These are phyloP conservation scores for Pichia californica DNA, from an alignment of 805 yeast species.

Conservation along the genomic window DNA sequence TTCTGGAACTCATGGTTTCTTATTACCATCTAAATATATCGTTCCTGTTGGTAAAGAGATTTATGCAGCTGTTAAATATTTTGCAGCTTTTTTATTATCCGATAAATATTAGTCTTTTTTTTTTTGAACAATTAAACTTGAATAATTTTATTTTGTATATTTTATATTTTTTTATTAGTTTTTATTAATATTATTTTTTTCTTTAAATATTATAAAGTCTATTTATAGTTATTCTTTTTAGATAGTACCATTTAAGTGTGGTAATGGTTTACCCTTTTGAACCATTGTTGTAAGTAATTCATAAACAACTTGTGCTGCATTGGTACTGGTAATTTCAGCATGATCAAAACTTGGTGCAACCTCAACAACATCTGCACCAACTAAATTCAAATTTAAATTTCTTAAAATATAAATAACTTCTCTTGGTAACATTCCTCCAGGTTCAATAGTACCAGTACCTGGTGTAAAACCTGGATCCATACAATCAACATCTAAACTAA, in stretches of 20 bases:
- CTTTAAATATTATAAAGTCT: neutral
- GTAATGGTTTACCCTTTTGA: slow-evolving; percentile 35
- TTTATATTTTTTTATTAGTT: too few species aligned
- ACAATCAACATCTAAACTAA: slow-evolving; percentile 71
- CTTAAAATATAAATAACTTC: slow-evolving; percentile 45
- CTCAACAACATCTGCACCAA: slow-evolving; percentile 53
- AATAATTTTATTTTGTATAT: too few species aligned
- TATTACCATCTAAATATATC: slow-evolving; percentile 64
- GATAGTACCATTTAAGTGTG: slow-evolving; percentile 7
- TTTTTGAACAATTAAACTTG: too few species aligned
- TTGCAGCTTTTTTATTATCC: slow-evolving; percentile 45
- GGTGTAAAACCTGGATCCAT: slow-evolving; percentile 53
- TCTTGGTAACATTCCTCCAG: slow-evolving; percentile 54
- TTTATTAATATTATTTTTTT: neutral
- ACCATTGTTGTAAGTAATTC: slow-evolving; percentile 75
- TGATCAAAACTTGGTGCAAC: slow-evolving; percentile 60
- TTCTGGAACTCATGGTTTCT: slow-evolving; percentile 75
- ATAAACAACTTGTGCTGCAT: slow-evolving; percentile 65
- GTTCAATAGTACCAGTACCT: slow-evolving; percentile 55
- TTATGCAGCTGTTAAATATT: slow-evolving; percentile 58
- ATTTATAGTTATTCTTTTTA: neutral
- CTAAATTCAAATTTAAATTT: slow-evolving; percentile 40
- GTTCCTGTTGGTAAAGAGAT: slow-evolving; percentile 73
- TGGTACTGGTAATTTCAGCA: slow-evolving; percentile 60
- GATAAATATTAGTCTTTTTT: slow-evolving; percentile 7